Evolutionary conservation across 345 rosid species (phyloP), one percentile per base, ranked within the genome.

Genomic region (Moricandia arvensis): DNA sequence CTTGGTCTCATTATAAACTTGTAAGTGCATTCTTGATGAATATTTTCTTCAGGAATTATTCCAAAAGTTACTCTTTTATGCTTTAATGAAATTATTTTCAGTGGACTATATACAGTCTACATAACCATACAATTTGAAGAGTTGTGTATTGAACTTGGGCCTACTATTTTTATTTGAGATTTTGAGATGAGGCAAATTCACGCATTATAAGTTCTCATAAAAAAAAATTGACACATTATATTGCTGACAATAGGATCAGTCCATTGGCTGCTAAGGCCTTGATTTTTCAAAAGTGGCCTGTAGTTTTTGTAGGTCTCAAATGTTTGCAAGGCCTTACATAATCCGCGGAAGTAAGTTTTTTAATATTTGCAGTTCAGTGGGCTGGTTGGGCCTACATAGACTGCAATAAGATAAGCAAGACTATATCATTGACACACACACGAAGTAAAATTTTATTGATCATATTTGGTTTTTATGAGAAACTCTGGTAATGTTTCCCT

Each of bases 111-210:
- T n/a, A n/a, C 16, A 26, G 33, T 41, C 4, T 58, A 31, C 59
- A 58, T 43, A 17, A 16, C 58, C 65, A 65, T 4, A 66, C 26
- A 66, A 57, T 29, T 43, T 18, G 13, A 30, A 13, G 66, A 45
- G 27, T 30, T 31, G 27, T 66, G 16, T 7, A 37, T 45, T 65
- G 49, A 58, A 59, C 53, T 43, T 58, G 78, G 49, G 37, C 53
- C 60, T 59, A 66, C 60, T 64, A 31, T 16, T 66, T 31, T 13
- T 66, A 66, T 43, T 43, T 37, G 30, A 59, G 57, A 12, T 51
- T 34, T 17, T 57, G 24, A 38, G 30, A 43, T 47, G 49, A 29
- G 38, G 41, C 59, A n/a, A n/a, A n/a, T 30, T 59, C 60, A 67
- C 60, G 49, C 43, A 65, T 33, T 7, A 33, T 6, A 33, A 5